Percentiles rank a stretch among this genome's conserved stretches.
Conservation (phyloP, 129 eudicot genomes). For the Chrysanthemum seticuspe region DNA sequence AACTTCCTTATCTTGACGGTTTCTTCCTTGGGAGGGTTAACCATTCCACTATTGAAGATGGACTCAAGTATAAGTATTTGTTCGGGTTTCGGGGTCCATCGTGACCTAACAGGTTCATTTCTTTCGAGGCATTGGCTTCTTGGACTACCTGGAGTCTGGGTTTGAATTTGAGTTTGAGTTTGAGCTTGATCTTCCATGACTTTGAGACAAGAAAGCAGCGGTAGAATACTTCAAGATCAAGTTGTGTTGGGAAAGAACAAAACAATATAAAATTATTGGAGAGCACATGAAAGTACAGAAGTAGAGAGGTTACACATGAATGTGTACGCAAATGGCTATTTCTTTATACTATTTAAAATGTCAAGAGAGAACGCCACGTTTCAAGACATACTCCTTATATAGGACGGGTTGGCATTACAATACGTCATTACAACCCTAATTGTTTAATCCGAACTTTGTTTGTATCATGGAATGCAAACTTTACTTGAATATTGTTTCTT, state of each 20-base stretch:
- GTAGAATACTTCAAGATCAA: conserved; percentile 35
- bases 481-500: no score
- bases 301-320: conserved; percentile 29
- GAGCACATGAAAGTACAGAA: conserved; percentile 46
- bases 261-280: conserved; percentile 10
- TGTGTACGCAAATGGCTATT: conserved; percentile 39
- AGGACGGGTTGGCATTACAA: conserved; percentile 23
- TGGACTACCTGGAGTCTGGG: conserved; percentile 19
- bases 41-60: conserved; percentile 94
- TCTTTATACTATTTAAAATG: conserved; percentile 36
- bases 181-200: conserved; percentile 52
- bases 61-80: conserved; percentile 90
- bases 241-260: conserved; percentile 41
- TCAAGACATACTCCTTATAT: conserved; percentile 25
- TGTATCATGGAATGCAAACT: no score
- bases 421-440: conserved; percentile 26
- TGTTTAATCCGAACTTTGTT: conserved; percentile 8
- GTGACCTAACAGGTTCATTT: conserved; percentile 70
- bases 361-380: conserved; percentile 37
- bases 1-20: conserved; percentile 72
- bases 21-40: conserved; percentile 89
- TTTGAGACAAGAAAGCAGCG: conserved; percentile 29
- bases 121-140: conserved; percentile 33
- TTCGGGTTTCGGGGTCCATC: conserved; percentile 97
- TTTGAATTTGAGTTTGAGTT: conserved; percentile 22